phyloP scores from a whole-genome alignment of 2,329 filamentous ascomycete species.

The Pseudopyrenochaeta lycopersici region DNA sequence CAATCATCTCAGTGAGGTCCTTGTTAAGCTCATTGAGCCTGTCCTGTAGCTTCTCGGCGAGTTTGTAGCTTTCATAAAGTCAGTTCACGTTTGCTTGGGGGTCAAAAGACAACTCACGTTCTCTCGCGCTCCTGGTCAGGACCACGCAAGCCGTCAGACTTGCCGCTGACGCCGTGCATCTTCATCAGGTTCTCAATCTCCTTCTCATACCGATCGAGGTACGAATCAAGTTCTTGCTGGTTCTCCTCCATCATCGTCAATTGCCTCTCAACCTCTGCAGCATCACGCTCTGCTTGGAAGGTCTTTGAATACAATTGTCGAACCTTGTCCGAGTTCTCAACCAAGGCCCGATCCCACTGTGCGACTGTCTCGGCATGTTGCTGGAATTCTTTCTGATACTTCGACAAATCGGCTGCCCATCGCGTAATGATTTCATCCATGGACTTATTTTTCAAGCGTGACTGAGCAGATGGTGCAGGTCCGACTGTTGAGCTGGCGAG shows the following conservation, averaged over 20 bases:
- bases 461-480: constrained; percentile 79
- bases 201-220: constrained; percentile 89
- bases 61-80: constrained; percentile 70
- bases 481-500: constrained; percentile 80
- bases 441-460: constrained; percentile 94
- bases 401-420: constrained; percentile 93
- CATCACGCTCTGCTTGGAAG: constrained; percentile 91
- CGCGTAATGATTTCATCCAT: constrained; percentile 99
- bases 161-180: constrained; percentile 72
- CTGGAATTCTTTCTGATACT: constrained; percentile 97
- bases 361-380: constrained; percentile 87
- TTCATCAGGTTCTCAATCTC: constrained; percentile 94
- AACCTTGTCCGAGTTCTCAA: constrained; percentile 95
- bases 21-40: constrained; percentile 92
- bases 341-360: constrained; percentile 88
- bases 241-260: constrained; percentile 88
- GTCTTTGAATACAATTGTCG: constrained; percentile 91
- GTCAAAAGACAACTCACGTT: constrained; percentile 66
- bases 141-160: constrained; percentile 78
- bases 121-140: constrained; percentile 95
- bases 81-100: constrained; percentile 5
- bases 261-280: constrained; percentile 92
- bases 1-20: constrained; percentile 94
- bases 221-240: constrained; percentile 87
- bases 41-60: constrained; percentile 91